Evolutionary conservation across 805 yeast genomes (phyloP).

Genomic region (Soucietia sequanensis): DNA sequence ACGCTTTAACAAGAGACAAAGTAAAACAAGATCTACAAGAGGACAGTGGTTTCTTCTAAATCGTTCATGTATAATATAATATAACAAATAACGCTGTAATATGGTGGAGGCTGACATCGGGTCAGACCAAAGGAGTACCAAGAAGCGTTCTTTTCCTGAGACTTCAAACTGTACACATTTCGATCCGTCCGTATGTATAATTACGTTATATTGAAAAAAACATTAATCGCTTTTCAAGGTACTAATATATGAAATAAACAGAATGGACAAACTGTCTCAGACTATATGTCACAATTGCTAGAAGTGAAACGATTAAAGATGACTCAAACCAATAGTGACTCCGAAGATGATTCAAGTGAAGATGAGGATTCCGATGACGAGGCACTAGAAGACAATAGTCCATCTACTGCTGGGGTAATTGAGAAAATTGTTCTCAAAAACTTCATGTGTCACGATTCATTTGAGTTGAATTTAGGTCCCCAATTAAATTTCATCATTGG

Average conservation of each 20-base stretch:
- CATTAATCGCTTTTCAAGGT: too few relatives aligned
- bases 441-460: constrained; percentile 88
- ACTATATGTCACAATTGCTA: constrained; percentile 13
- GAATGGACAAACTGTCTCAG: constrained; percentile 9
- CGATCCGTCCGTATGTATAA: too few relatives aligned
- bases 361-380: constrained; percentile 10
- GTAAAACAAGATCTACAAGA: too few relatives aligned
- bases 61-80: too few relatives aligned
- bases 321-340: constrained; percentile 5
- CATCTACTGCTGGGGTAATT: constrained; percentile 64
- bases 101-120: too few relatives aligned
- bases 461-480: constrained; percentile 73
- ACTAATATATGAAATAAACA: constrained; percentile 8
- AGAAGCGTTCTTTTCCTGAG: too few relatives aligned
- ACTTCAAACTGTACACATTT: too few relatives aligned
- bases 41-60: too few relatives aligned
- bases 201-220: too few relatives aligned
- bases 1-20: too few relatives aligned
- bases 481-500: constrained; percentile 86
- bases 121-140: too few relatives aligned
- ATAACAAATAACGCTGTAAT: too few relatives aligned
- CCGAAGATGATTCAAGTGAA: constrained; percentile 5
- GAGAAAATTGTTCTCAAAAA: constrained; percentile 61
- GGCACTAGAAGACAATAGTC: constrained; percentile 11
- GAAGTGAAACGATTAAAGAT: constrained; percentile 9